Evolutionary conservation across 2,329 filamentous ascomycete genomes (phyloP).

Genomic region (Huntiella abstrusa): DNA sequence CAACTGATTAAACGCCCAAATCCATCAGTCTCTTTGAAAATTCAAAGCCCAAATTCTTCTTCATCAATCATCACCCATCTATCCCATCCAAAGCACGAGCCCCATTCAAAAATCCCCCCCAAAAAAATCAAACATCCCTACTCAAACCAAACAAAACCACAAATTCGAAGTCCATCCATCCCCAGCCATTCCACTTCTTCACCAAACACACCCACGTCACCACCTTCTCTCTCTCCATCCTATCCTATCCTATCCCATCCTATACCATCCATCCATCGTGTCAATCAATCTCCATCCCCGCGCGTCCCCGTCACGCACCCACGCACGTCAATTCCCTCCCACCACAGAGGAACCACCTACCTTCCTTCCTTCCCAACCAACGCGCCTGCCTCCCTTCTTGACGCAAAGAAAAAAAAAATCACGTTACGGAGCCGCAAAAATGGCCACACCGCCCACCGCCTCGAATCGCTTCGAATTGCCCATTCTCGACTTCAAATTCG

Average conservation of each 20-base stretch:
- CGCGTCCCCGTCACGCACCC: too few relatives aligned
- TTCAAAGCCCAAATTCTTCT: too few relatives aligned
- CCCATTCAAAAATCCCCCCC: too few relatives aligned
- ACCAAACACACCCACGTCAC: neutral
- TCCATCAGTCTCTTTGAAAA: too few relatives aligned
- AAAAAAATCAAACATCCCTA: too few relatives aligned
- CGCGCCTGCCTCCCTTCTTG: neutral
- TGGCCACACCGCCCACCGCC: slow-evolving; percentile 8
- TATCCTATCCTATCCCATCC: neutral
- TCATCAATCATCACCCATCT: too few relatives aligned
- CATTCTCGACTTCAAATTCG: slow-evolving; percentile 37
- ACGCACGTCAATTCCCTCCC: too few relatives aligned
- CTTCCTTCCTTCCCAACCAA: neutral
- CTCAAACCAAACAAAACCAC: too few relatives aligned
- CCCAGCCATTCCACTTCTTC: neutral
- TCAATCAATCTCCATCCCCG: too few relatives aligned
- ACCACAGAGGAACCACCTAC: neutral
- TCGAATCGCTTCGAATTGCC: slow-evolving; percentile 32
- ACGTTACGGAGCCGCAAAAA: neutral
- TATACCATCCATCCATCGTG: neutral
- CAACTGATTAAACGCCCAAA: too few relatives aligned
- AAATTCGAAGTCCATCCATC: neutral
- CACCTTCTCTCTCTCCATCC: too few relatives aligned
- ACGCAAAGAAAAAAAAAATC: neutral
- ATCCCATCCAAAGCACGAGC: too few relatives aligned